A percentile compares a stretch with the other conserved stretches of the same genome.
phyloP scores from a whole-genome alignment of 148 eudicot species.

The Vaccinium corymbosum region DNA sequence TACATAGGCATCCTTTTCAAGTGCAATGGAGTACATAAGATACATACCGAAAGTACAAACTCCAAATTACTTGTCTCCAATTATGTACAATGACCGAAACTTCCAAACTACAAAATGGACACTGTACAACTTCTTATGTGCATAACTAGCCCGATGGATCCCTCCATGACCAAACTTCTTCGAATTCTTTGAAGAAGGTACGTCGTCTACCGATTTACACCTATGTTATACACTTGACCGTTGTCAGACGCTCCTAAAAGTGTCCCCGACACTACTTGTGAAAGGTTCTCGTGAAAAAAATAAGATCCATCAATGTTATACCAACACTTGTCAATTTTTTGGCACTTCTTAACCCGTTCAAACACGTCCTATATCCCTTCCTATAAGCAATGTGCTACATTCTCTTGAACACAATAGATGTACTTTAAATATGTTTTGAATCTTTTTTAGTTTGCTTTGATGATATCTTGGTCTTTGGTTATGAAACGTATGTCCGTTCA shows the following conservation, averaged over 20 bases:
- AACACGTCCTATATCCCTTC: neutral
- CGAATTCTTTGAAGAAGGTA: neutral
- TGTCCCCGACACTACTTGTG: neutral
- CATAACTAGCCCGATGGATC: neutral
- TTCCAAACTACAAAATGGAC: neutral
- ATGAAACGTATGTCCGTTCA: neutral
- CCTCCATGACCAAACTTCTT: too few relatives aligned
- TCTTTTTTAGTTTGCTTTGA: neutral
- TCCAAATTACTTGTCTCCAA: neutral
- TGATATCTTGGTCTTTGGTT: neutral
- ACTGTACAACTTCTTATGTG: neutral
- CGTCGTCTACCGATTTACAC: too few relatives aligned
- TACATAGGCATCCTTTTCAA: neutral
- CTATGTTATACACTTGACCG: neutral
- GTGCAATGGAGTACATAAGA: neutral
- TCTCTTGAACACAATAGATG: neutral
- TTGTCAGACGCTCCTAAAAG: neutral
- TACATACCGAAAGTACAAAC: neutral
- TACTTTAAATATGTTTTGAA: neutral
- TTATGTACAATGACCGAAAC: neutral
- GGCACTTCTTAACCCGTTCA: neutral
- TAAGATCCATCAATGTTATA: neutral
- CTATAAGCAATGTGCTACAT: neutral
- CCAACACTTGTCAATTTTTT: neutral
- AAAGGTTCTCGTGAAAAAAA: neutral